Base-by-base conservation (phyloP, 345 rosid genomes). In the Eutrema yunnanense region DNA sequence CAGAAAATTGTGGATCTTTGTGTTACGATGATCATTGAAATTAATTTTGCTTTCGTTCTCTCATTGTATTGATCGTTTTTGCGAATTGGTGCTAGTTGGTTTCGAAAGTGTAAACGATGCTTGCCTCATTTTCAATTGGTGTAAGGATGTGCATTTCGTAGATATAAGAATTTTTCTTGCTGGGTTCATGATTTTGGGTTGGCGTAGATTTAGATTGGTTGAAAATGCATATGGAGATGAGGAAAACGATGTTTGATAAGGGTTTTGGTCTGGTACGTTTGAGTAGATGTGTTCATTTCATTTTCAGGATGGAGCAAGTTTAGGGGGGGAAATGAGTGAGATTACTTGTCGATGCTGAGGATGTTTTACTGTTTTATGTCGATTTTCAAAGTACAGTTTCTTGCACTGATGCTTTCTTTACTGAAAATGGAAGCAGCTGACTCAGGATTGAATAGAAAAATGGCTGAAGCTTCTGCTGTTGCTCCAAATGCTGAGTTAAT, bases 401-500 rank as follows among this genome's bases (percentile, higher is more conserved):
- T 43, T 63, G 33, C 4, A 7, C 11, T 62, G 60, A 7, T 48
- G 52, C 9, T 48, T 48, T 48, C 52, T 48, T 14, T 10, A 14
- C 37, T 65, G 66, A 19, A 13, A 58, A 4, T 7, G 16, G 19
- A 44, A 50, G 9, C 3, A 67, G 19, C 16, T 67, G 58, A 61
- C 5, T 53, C 55, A 37, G 51, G 29, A 26, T 53, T 22, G 9
- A 32, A 33, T 7, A 62, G 44, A 52, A 50, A 62, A 33, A 86
- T 88, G 96, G 91, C 92, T 1, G 93, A 81, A 58, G 81, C 84
- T 74, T 81, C 79, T 47, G 68, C 26, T 65, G 81, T 38, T 57
- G 75, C 78, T 74, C 75, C 80, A 37, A 82, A 79, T 55, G 75
- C 84, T 22, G 97, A 89, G 71, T 62, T 91, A 71, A 43, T 84